Percentiles rank a stretch among this genome's conserved stretches.
Evolutionary conservation across 192 early-diverging fungal species (phyloP).

Genomic region (Endogone sp.): DNA sequence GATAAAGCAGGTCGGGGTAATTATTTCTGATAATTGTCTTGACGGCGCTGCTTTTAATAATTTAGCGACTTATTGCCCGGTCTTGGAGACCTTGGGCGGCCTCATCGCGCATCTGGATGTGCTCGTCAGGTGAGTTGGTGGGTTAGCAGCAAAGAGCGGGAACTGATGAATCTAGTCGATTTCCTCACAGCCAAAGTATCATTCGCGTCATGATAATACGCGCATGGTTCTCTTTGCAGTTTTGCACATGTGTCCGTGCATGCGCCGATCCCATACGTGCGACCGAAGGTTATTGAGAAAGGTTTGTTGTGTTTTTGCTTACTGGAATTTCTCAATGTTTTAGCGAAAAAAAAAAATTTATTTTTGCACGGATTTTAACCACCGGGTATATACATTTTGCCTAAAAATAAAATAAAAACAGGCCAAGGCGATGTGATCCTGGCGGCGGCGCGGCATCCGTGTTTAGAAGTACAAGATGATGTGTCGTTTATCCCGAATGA

Average conservation of each 20-base stretch:
- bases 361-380: too few relatives aligned
- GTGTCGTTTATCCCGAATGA: slow-evolving; percentile 95
- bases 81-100: slow-evolving; percentile 74
- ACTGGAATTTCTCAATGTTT: too few relatives aligned
- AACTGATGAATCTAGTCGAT: slow-evolving; percentile 7
- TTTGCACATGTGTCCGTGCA: slow-evolving; percentile 83
- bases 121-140: slow-evolving; percentile 62
- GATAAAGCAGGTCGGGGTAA: background rate
- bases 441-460: slow-evolving; percentile 80
- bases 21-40: too few relatives aligned
- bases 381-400: slow-evolving; percentile 1
- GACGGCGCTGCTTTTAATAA: background rate
- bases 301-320: slow-evolving; percentile 22
- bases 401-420: slow-evolving; percentile 10
- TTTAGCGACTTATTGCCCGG: slow-evolving; percentile 71
- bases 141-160: too few relatives aligned
- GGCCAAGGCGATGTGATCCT: slow-evolving; percentile 67
- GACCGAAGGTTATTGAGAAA: slow-evolving; percentile 62
- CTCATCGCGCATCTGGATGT: slow-evolving; percentile 85
- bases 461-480: slow-evolving; percentile 88
- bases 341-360: background rate
- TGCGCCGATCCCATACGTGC: slow-evolving; percentile 81
- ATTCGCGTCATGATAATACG: background rate
- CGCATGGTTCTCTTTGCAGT: slow-evolving; percentile 42
- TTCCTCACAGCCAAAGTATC: background rate